Evolutionary conservation across 1,284 basidiomycete species (phyloP), one percentile per base, ranked within the genome.

Genomic region (Neotropicomus parvogracilis): DNA sequence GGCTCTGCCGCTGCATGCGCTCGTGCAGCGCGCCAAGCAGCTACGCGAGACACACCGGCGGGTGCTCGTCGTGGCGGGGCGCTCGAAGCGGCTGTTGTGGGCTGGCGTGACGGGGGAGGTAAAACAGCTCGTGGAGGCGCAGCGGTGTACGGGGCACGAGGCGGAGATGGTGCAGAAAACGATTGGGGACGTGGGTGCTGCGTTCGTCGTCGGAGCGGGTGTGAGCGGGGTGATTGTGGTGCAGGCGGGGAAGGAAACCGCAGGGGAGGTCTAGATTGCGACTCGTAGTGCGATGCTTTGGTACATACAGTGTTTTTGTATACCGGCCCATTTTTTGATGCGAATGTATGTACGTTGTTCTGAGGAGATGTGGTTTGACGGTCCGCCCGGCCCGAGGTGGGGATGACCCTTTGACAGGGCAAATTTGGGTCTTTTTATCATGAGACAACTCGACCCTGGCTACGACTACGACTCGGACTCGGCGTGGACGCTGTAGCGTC

Each of bases 151-250:
- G 19, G 66, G 81, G 0, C 47, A 65, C 3, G 66, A 64, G 11
- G 19, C 50, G 31, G 75, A 66, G 12, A 39, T 55, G 46, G 75
- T 91, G 40, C 68, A 81, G 21, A 85, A 83, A 67, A 90, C 89
- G 1, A 67, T 92, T 0, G 91, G 91, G 2, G 85, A 91, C 59
- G 77, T 84, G 0, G 85, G 79, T 10, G 78, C 85, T 8, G 84
- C 79, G 13, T 66, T 88, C 48, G 77, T 90, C 3, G 72, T 79
- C 4, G 44, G 49, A 13, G 40, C 49, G 1, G 47, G 40, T 3
- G 49, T 46, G 40, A 54, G 48, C 9, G 66, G 63, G 31, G 45
- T 67, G 36, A 32, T 68, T 2, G 62, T 65, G 4, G 47, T 65
- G 26, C 66, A 67, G 48, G 53, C 55, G 2, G 46, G 11, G 17